These are phyloP conservation scores for Kwoniella europaea DNA, from an alignment of 768 basidiomycete species.

Conservation along the genomic window DNA sequence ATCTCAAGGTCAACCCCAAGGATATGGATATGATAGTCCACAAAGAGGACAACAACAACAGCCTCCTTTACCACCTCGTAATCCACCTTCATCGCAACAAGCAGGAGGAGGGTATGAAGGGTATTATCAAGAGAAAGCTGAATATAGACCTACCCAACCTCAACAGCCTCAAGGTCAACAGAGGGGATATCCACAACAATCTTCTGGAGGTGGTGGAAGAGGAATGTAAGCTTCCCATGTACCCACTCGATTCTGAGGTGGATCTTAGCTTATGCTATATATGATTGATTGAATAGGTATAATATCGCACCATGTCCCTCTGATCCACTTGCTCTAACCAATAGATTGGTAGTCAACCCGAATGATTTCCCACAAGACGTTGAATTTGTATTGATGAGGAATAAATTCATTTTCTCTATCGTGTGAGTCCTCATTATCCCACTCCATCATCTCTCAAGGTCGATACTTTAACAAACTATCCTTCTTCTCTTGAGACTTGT, in stretches of 20 bases:
- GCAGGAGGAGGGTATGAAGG: slow-evolving; percentile 19
- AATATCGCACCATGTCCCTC: slow-evolving; percentile 68
- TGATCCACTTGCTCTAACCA: slow-evolving; percentile 74
- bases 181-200: slow-evolving; percentile 22
- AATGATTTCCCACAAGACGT: slow-evolving; percentile 71
- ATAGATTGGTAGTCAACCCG: slow-evolving; percentile 79
- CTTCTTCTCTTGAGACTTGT: not conserved
- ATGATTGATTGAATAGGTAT: slow-evolving; percentile 29
- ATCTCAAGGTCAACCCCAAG: slow-evolving; percentile 1
- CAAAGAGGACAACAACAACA: slow-evolving; percentile 14
- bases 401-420: slow-evolving; percentile 72
- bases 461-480: not conserved
- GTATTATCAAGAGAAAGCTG: slow-evolving; percentile 41
- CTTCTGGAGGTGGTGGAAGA: slow-evolving; percentile 18
- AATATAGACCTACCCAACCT: slow-evolving; percentile 31
- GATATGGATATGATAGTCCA: slow-evolving; percentile 8
- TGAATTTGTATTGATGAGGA: slow-evolving; percentile 77
- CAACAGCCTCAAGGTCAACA: slow-evolving; percentile 24
- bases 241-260: too few relatives aligned
- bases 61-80: slow-evolving; percentile 25
- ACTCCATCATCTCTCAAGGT: too few relatives aligned
- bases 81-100: slow-evolving; percentile 12
- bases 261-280: not conserved
- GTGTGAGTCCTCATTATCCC: slow-evolving; percentile 62
- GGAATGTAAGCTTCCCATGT: slow-evolving; percentile 33